Evolutionary conservation across 1,284 basidiomycete genomes (phyloP).

Genomic region (Cystobasidium sp.): DNA sequence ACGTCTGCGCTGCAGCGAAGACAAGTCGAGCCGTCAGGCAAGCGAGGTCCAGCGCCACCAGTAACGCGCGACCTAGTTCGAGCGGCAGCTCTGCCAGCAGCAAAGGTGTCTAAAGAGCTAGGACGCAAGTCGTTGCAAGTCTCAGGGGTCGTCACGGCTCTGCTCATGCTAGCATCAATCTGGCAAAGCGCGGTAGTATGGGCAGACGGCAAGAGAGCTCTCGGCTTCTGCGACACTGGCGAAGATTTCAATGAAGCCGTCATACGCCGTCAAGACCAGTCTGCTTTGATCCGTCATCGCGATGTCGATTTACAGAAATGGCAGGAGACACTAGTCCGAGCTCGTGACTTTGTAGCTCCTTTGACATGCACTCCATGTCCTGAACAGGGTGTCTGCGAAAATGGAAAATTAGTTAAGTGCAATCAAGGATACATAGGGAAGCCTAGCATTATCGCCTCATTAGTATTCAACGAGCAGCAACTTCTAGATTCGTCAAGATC

Average conservation of each 20-base stretch:
- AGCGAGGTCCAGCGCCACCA: conserved; percentile 29
- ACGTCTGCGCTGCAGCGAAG: not conserved
- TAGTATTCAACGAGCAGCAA: conserved; percentile 44
- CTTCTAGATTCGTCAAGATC: conserved; percentile 60
- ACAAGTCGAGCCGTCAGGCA: conserved; percentile 11
- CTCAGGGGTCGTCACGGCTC: conserved; percentile 59
- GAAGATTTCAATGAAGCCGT: conserved; percentile 68
- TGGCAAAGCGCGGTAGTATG: conserved; percentile 53
- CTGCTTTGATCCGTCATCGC: not conserved
- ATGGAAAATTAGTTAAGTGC: conserved; percentile 68
- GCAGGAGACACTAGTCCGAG: conserved; percentile 10
- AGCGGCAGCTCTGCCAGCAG: not conserved
- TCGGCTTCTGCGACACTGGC: conserved; percentile 81
- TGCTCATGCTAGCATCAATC: conserved; percentile 60
- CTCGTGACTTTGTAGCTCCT: conserved; percentile 22
- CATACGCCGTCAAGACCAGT: conserved; percentile 58
- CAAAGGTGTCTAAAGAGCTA: not conserved
- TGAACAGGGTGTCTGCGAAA: conserved; percentile 72
- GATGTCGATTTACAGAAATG: conserved; percentile 11
- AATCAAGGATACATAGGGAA: conserved; percentile 74
- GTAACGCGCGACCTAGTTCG: not conserved
- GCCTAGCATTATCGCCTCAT: conserved; percentile 63
- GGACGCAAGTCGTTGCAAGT: conserved; percentile 50
- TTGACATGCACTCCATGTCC: conserved; percentile 80
- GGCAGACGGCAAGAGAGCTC: conserved; percentile 66